Base-by-base conservation (phyloP, 345 rosid species). In the Eucalyptus dawsonii region DNA sequence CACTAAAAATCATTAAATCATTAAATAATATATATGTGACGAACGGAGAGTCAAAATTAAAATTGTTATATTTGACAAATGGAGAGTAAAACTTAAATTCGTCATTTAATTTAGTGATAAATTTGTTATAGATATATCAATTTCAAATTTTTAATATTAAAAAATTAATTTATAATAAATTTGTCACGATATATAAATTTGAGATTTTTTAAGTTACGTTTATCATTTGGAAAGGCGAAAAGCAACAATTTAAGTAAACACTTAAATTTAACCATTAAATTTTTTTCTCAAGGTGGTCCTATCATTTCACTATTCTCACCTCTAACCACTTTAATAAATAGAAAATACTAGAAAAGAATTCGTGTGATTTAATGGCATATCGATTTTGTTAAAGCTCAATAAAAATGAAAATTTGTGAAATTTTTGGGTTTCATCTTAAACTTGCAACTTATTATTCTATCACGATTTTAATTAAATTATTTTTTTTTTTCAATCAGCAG, bases 161-260 rank as follows among this genome's bases (percentile, higher is more conserved):
- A 51, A 51, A 17, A 3, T 51, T 17, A 51, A 3, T 51, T 51
- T 51, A 7, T 0, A 51, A 51, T 17, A 51, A 51, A 17, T 17
- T 0, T 51, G 56, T 0, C 0, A 17, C 0, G 1, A 7, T 51
- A 0, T 7, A 1, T 3, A 51, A 51, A 51, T 17, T 17, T 0
- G 0, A 17, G 4, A 0, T 51, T 51, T 51, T 17, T 9, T 3
- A n/a, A n/a, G 56, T 51, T 7, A 51, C 2, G 0, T 25, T 29
- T 62, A 31, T 29, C 0, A 3, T 65, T n/a, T 65, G 1, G 76
- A 65, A n/a, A 67, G 80, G 80, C 16, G 80, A 67, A 31, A 31
- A 4, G 80, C 42, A 31, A 67, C 22, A 67, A 67, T 67, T 31
- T 8, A 31, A 67, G 80, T 19, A 17, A 67, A 31, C 44, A 6